phyloP scores from a whole-genome alignment of 2,329 filamentous ascomycete species.

The Hypocrella siamensis region DNA sequence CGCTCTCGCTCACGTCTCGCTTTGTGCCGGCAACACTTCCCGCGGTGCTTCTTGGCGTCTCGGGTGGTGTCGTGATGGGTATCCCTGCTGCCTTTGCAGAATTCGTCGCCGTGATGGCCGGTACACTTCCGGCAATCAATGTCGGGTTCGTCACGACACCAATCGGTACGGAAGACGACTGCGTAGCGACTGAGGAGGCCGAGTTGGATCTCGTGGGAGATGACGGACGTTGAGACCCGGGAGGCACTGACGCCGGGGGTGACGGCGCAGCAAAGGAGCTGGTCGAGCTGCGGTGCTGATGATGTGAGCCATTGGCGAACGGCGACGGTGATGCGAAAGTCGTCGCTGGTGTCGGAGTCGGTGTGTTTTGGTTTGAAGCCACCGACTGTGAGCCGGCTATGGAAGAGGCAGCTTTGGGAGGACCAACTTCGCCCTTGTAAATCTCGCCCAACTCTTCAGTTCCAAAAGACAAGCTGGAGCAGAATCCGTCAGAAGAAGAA shows the following conservation, averaged over 20 bases:
- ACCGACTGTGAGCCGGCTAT: slow-evolving; percentile 12
- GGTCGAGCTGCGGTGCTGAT: slow-evolving; percentile 42
- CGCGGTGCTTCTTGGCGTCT: slow-evolving; percentile 49
- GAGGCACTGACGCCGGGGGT: slow-evolving; percentile 36
- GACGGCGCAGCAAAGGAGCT: slow-evolving; percentile 43
- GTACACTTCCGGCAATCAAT: slow-evolving; percentile 62
- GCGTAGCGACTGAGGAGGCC: slow-evolving; percentile 62
- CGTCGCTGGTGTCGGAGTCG: slow-evolving; percentile 54
- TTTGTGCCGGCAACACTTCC: slow-evolving; percentile 28
- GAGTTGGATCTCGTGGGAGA: slow-evolving; percentile 80
- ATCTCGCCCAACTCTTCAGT: slow-evolving; percentile 71
- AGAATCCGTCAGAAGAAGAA: slow-evolving; percentile 97
- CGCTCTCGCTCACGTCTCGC: slow-evolving; percentile 39
- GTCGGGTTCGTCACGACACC: slow-evolving; percentile 61
- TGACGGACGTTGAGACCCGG: slow-evolving; percentile 49
- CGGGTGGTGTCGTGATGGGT: slow-evolving; percentile 76
- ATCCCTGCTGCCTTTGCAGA: slow-evolving; percentile 47
- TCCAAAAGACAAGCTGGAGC: slow-evolving; percentile 74
- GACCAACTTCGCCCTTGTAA: slow-evolving; percentile 54
- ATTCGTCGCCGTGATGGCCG: slow-evolving; percentile 58
- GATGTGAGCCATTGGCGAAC: slow-evolving; percentile 29
- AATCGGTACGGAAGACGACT: slow-evolving; percentile 29
- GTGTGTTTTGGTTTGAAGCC: slow-evolving; percentile 46
- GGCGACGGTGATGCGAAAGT: slow-evolving; percentile 46
- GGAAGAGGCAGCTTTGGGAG: slow-evolving; percentile 24